Percentiles rank a stretch among this genome's conserved stretches.
These are phyloP conservation scores for Gilbertella persicaria DNA, from an alignment of 371 early-diverging fungal genomes.

Conservation along the genomic window DNA sequence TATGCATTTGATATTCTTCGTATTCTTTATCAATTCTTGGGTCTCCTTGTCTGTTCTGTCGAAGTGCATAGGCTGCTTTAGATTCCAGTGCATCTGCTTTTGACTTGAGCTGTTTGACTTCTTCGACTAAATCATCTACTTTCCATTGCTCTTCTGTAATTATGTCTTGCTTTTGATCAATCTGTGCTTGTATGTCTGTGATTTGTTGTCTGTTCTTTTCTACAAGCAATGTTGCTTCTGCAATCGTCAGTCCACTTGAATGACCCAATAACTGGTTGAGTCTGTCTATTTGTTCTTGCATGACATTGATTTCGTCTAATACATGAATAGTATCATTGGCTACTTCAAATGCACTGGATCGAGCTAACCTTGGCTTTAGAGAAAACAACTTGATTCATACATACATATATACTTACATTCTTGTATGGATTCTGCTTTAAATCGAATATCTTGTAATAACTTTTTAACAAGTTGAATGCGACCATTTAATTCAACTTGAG, in stretches of 20 bases:
- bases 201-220: constrained; percentile 4
- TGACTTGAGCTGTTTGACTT: neutral
- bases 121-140: constrained; percentile 9
- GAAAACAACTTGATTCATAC: too few species aligned
- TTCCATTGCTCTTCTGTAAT: constrained; percentile 9
- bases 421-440: neutral
- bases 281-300: constrained; percentile 7
- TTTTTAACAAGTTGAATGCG: neutral
- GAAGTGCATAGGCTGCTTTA: neutral
- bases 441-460: neutral
- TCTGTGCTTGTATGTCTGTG: neutral
- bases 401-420: neutral
- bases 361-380: too few species aligned
- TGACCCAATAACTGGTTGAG: constrained; percentile 1
- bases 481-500: neutral
- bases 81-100: neutral
- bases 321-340: neutral
- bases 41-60: neutral
- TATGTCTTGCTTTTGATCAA: constrained; percentile 5
- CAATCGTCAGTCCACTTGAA: constrained; percentile 8
- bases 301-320: neutral
- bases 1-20: neutral
- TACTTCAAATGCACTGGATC: neutral
- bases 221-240: constrained; percentile 11
- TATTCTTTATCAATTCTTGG: constrained; percentile 6